Conservation (phyloP, 495 filamentous ascomycete genomes). For the Aspergillus olivimuriae region DNA sequence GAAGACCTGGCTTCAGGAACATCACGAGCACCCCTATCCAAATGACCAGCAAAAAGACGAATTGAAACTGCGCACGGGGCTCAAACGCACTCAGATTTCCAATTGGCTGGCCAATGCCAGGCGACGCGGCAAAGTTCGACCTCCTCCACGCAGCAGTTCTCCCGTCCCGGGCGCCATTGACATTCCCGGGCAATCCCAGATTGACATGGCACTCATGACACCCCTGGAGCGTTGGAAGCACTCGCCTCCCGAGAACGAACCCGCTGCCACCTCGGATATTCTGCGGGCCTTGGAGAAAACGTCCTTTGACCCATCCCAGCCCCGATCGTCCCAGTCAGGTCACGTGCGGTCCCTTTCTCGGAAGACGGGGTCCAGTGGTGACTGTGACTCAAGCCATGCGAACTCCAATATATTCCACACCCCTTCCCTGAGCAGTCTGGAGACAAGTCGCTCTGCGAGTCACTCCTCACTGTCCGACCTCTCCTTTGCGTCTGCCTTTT, state of each 20-base stretch:
- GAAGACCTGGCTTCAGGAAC: slow-evolving; percentile 70
- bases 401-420: slow-evolving; percentile 58
- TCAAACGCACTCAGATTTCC: slow-evolving; percentile 69
- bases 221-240: slow-evolving; percentile 81
- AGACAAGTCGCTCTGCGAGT: slow-evolving; percentile 65
- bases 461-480: slow-evolving; percentile 54
- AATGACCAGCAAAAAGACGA: slow-evolving; percentile 73
- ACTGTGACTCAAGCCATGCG: slow-evolving; percentile 61
- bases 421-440: slow-evolving; percentile 66
- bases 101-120: slow-evolving; percentile 88
- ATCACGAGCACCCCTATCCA: slow-evolving; percentile 73
- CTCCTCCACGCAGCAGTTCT: slow-evolving; percentile 51
- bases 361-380: slow-evolving; percentile 54
- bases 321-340: slow-evolving; percentile 27
- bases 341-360: slow-evolving; percentile 42
- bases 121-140: slow-evolving; percentile 64
- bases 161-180: slow-evolving; percentile 58
- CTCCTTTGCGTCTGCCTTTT: slow-evolving; percentile 69
- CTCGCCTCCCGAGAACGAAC: slow-evolving; percentile 83
- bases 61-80: slow-evolving; percentile 63
- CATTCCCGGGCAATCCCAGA: slow-evolving; percentile 48
- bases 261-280: slow-evolving; percentile 73
- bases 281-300: slow-evolving; percentile 63
- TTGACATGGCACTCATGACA: slow-evolving; percentile 59
- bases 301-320: slow-evolving; percentile 48